Evolutionary conservation across 2,329 filamentous ascomycete species (phyloP).

Genomic region (Aureobasidium leucospermi): DNA sequence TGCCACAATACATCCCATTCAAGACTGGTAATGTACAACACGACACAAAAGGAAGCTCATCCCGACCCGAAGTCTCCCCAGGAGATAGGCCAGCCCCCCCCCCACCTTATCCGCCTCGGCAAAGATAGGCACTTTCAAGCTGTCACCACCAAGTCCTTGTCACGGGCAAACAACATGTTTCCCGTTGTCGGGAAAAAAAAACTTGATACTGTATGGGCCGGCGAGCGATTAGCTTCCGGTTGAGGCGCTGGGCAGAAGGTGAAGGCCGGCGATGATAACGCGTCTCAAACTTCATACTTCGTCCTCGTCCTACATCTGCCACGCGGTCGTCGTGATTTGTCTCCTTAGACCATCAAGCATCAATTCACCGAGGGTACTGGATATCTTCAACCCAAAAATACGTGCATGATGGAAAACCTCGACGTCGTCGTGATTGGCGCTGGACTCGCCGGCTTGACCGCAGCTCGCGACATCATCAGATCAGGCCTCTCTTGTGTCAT

Average conservation of each 20-base stretch:
- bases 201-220: background rate
- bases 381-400: background rate
- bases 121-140: background rate
- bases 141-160: background rate
- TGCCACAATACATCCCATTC: too few species aligned
- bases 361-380: background rate
- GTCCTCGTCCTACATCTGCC: background rate
- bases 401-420: background rate
- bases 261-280: background rate
- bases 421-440: slow-evolving; percentile 29
- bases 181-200: background rate
- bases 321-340: background rate
- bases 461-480: slow-evolving; percentile 23
- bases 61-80: background rate
- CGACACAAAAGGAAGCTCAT: too few species aligned
- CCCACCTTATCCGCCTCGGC: background rate
- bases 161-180: background rate
- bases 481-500: slow-evolving; percentile 24
- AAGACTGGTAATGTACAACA: too few species aligned
- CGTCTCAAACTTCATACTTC: background rate
- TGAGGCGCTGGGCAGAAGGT: background rate
- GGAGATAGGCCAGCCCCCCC: slow-evolving; percentile 5
- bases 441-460: slow-evolving; percentile 25
- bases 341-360: background rate
- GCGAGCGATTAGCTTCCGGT: background rate